Evolutionary conservation across 2,329 filamentous ascomycete species (phyloP), one percentile per base, ranked within the genome.

Genomic region (Magnaporthiopsis poae): DNA sequence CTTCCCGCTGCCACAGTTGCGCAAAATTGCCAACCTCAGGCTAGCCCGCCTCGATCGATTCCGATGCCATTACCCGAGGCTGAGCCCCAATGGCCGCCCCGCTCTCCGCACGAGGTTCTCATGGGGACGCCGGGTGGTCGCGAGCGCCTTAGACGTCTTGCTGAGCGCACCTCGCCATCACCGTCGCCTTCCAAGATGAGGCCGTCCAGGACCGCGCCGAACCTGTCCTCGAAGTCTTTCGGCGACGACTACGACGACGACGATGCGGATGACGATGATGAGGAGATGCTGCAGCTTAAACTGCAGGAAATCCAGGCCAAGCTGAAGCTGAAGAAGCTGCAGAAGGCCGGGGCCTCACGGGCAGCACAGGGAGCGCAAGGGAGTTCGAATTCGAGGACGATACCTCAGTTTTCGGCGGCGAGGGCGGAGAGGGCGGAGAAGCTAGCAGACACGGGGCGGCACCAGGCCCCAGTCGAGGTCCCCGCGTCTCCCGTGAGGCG

Each of bases 291-390:
- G 46, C 87, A 96, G 73, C 80, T 99, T 69, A 88, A 96, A 75
- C 80, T 98, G 5, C 88, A 93, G 70, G 92, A 91, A 66, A 96
- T 99, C 67, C 89, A 98, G 76, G 92, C 93, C 8, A 88, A 90
- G 68, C 79, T 98, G 65, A 95, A 89, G 76, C 77, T 98, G 70
- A 98, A 97, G 77, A 92, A 89, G 73, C 79, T 98, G 18, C 90
- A 95, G 75, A 88, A 82, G 73, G 78, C 81, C 67, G 63, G 63
- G 11, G 60, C 18, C 31, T 56, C 46, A 56, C 18, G 46, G n/a
- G 7, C 46, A 25, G 13, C 46, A 56, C 18, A 56, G 18, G 46
- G 46, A 21, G 46, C 7, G 46, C 46, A 56, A 56, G 46, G 21
- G 46, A 56, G 21, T 11, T 21, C 46, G 11, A 21, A 18, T 21